Base-by-base conservation (phyloP, 176 grass and related monocot genomes). In the Saccharum officinarum region DNA sequence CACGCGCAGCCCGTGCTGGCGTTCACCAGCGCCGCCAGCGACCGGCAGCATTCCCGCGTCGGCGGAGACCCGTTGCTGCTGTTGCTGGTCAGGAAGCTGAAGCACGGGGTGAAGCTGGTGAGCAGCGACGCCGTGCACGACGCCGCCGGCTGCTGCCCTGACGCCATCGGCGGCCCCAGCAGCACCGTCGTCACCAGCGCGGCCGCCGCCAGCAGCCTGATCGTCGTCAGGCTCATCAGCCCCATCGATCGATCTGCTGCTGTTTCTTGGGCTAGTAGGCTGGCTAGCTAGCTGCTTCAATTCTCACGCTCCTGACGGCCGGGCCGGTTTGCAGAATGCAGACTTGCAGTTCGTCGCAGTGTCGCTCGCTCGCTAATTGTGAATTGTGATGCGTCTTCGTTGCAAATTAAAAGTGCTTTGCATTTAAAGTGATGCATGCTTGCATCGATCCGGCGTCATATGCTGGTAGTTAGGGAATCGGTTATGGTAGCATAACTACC, bases 41-140 rank as follows among this genome's bases (percentile, higher is more conserved):
- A 89, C 22, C 57, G 71, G 75, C 96, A 98, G 80, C 96, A 98
- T 1, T 86, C 89, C 22, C 18, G n/a, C 18, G 91, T 92, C 55
- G 89, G 96, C 33, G 91, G 74, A 11, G 89, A 79, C 12, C 26
- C 52, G 23, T 69, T 81, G 12, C 77, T 75, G 30, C 37, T 84
- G 87, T 83, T 94, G 78, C n/a, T 80, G 4, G 91, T 95, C 22
- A 98, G 39, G 88, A 59, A 95, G 81, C 80, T 87, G n/a, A 98
- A 67, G 77, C 96, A 98, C 1, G 96, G 93, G 0, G 93, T 94
- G 89, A 95, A 95, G 86, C 83, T 91, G n/a, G 79, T 83, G 16
- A 98, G 50, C 64, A 98, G 65, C 22, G 92, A 55, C 20, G 77
- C 61, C 33, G 93, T 82, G 87, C 96, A 98, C 44, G 93, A 88